Evolutionary conservation across 2,329 filamentous ascomycete genomes (phyloP).

Genomic region (Aureobasidium sp.): DNA sequence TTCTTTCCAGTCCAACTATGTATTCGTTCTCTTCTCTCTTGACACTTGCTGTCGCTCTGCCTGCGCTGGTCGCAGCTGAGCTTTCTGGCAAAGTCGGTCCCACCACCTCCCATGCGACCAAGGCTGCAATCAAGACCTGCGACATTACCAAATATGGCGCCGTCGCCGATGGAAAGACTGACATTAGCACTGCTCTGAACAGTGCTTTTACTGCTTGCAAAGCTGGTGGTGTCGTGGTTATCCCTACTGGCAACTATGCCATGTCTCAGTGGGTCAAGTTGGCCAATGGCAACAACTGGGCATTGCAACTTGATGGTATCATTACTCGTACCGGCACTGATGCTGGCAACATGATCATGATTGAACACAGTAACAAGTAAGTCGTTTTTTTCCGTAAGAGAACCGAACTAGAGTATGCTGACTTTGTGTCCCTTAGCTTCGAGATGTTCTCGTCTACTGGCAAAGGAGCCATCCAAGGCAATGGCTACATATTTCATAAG

Average conservation of each 20-base stretch:
- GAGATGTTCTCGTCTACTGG: constrained; percentile 47
- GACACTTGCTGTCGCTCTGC: constrained; percentile 19
- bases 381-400: neutral
- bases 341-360: constrained; percentile 46
- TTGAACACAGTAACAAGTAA: constrained; percentile 32
- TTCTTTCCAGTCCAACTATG: neutral
- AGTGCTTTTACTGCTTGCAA: constrained; percentile 45
- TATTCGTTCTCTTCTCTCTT: constrained; percentile 15
- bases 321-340: constrained; percentile 45
- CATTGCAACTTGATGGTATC: constrained; percentile 45
- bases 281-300: constrained; percentile 40
- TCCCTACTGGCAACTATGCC: constrained; percentile 43
- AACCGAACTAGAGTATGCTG: constrained; percentile 16
- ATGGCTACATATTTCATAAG: constrained; percentile 43
- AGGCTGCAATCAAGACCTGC: constrained; percentile 43
- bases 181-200: constrained; percentile 42
- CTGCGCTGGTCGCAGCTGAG: constrained; percentile 24
- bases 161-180: constrained; percentile 43
- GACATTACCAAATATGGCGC: constrained; percentile 47
- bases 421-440: constrained; percentile 30
- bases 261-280: constrained; percentile 44
- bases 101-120: constrained; percentile 33
- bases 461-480: constrained; percentile 45
- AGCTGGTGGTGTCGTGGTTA: constrained; percentile 42
- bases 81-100: constrained; percentile 39